A percentile compares a stretch with the other conserved stretches of the same genome.
Conservation (phyloP, 148 eudicot genomes). For the Euryodendron excelsum region DNA sequence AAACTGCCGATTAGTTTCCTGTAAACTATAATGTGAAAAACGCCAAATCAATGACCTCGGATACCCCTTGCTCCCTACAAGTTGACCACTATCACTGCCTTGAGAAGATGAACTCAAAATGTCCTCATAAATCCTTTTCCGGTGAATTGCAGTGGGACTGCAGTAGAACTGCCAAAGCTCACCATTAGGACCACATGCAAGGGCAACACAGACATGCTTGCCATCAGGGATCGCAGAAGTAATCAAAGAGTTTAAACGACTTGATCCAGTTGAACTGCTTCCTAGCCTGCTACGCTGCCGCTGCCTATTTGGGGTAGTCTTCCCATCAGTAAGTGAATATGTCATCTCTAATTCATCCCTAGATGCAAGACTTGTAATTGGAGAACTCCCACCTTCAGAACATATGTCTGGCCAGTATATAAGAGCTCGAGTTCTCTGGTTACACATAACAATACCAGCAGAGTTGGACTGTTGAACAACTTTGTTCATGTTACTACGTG, state of each 20-base stretch:
- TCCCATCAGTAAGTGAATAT: constrained; percentile 34
- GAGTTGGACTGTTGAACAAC: constrained; percentile 40
- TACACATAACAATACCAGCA: constrained; percentile 71
- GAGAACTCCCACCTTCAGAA: constrained; percentile 38
- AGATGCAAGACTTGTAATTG: constrained; percentile 44
- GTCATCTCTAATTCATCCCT: constrained; percentile 40
- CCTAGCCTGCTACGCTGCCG: constrained; percentile 34
- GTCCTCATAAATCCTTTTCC: constrained; percentile 35
- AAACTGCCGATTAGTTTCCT: constrained; percentile 53
- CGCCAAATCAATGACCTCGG: constrained; percentile 91
- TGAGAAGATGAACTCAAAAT: constrained; percentile 25
- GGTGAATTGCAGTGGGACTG: constrained; percentile 54
- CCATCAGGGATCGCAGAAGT: constrained; percentile 54
- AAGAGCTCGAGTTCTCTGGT: constrained; percentile 51
- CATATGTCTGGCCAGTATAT: constrained; percentile 83
- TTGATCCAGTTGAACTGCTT: constrained; percentile 32
- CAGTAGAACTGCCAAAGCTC: constrained; percentile 78
- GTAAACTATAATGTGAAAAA: constrained; percentile 27
- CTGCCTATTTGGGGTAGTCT: constrained; percentile 35
- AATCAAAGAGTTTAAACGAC: constrained; percentile 70
- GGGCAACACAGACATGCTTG: constrained; percentile 59
- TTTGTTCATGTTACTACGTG: constrained; percentile 26
- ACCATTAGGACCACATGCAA: constrained; percentile 73
- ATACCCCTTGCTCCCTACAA: constrained; percentile 52
- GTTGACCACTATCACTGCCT: constrained; percentile 36